Percentiles rank a stretch among this genome's conserved stretches.
These are phyloP conservation scores for Cordyceps cateniannulata DNA, from an alignment of 2,329 filamentous ascomycete genomes.

Conservation along the genomic window DNA sequence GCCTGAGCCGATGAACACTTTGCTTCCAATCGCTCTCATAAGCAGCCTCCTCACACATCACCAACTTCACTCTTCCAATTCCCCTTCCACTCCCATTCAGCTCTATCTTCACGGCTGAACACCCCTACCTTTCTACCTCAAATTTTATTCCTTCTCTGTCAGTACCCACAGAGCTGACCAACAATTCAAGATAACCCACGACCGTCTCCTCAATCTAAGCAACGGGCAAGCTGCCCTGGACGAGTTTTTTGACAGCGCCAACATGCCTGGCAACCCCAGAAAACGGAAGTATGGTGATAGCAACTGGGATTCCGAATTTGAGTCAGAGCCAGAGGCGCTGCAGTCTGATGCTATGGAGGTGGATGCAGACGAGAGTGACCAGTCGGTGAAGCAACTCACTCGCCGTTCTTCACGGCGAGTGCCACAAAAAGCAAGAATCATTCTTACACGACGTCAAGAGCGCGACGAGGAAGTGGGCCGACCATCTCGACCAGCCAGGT, in stretches of 20 bases:
- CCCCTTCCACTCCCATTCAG: neutral
- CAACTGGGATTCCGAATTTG: slow-evolving; percentile 23
- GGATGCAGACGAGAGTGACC: slow-evolving; percentile 21
- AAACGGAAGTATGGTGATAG: slow-evolving; percentile 28
- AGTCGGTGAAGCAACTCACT: slow-evolving; percentile 9
- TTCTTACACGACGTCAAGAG: neutral
- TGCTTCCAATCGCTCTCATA: neutral
- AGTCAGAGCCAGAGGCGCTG: slow-evolving; percentile 14
- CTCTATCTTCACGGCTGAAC: neutral
- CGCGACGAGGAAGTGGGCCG: neutral
- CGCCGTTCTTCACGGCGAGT: slow-evolving; percentile 5
- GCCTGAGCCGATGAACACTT: neutral
- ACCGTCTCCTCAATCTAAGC: slow-evolving; percentile 24
- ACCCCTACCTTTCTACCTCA: neutral
- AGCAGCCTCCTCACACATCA: neutral
- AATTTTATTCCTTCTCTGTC: neutral
- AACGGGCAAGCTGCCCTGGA: slow-evolving; percentile 27
- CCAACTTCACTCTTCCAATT: neutral
- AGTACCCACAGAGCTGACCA: neutral
- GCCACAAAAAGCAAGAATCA: slow-evolving; percentile 12
- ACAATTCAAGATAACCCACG: slow-evolving; percentile 23
- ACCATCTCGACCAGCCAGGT: neutral
- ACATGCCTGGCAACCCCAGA: slow-evolving; percentile 16
- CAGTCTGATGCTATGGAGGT: slow-evolving; percentile 23
- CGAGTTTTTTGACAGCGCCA: slow-evolving; percentile 15